Base-by-base conservation (phyloP, 2,329 filamentous ascomycete species). In the Ophiostoma tasmaniense region DNA sequence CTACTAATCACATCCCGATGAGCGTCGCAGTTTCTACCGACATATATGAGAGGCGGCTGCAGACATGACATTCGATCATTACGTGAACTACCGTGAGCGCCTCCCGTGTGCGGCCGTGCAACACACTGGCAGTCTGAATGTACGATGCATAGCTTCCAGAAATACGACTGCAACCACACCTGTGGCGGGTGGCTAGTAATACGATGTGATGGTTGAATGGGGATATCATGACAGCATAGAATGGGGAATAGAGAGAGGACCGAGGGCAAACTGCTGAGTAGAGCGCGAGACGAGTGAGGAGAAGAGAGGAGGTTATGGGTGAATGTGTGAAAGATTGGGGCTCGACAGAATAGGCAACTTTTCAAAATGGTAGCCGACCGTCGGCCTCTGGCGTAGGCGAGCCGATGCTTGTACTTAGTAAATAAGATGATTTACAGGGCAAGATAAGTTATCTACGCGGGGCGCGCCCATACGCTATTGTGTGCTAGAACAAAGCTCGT, bases 131-230 rank as follows among this genome's bases (percentile, higher is more conserved):
- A 55, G 50, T 7, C 50, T 55, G 8, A 25, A 11, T 13, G 50
- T 22, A 55, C 50, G 25, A 11, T 13, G 50, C 50, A 55, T 22
- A 55, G 22, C 50, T 61, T 33, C 55, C 55, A 61, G 50, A 61
- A 61, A 61, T 61, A 20, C 55, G 22, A 61, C 55, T 61, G 55
- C 25, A 61, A 61, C 55, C 55, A 30, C 55, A 61, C 55, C 25
- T 61, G 55, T 33, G 55, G 55, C 55, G 55, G 25, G 55, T 61
- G 55, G 55, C 55, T 61, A 25, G 55, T 61, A 25, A 30, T 61
- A 13, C 11, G 25, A 25, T 55, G 50, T 25, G 50, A 55, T 55
- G 50, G 42, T 28, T 33, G 22, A 30, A 61, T 61, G 55, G 55
- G 55, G 25, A 30, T 30, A 61, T 42, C 39, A 42, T 45, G 42